Evolutionary conservation across 2,329 filamentous ascomycete species (phyloP).

Genomic region (Botrytis byssoidea): DNA sequence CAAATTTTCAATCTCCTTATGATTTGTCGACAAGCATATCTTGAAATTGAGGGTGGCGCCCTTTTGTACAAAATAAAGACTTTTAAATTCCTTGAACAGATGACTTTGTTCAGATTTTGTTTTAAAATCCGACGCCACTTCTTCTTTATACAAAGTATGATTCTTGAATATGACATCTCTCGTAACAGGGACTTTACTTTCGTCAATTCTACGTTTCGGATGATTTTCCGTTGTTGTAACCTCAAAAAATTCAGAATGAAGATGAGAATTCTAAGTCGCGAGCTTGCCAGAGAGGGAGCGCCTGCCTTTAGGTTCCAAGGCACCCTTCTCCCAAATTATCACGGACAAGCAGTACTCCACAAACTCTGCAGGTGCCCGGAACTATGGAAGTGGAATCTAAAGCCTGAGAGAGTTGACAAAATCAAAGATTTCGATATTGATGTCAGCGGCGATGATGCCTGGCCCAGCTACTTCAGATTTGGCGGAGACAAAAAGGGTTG

Average conservation of each 20-base stretch:
- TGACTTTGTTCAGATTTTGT: neutral
- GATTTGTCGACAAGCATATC: conserved; percentile 8
- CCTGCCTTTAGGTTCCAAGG: neutral
- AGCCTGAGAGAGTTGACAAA: neutral
- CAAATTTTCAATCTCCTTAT: neutral
- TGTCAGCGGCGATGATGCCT: neutral
- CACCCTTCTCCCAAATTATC: neutral
- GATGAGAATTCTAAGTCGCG: neutral
- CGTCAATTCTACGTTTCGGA: neutral
- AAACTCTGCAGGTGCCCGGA: neutral
- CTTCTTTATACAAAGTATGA: neutral
- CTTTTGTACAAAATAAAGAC: neutral
- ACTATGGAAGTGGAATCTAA: neutral
- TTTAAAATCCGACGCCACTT: neutral
- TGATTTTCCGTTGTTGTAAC: neutral
- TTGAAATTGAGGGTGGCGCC: neutral
- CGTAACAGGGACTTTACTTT: neutral
- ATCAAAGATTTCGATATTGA: neutral
- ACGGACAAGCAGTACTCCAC: neutral
- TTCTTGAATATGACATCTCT: neutral
- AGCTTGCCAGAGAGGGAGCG: neutral
- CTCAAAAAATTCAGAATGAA: neutral
- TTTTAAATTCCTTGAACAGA: neutral
- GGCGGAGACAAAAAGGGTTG: neutral
- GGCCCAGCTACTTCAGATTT: neutral